Conservation (phyloP, 306 rosid species). For the Trichosanthes truncata region DNA sequence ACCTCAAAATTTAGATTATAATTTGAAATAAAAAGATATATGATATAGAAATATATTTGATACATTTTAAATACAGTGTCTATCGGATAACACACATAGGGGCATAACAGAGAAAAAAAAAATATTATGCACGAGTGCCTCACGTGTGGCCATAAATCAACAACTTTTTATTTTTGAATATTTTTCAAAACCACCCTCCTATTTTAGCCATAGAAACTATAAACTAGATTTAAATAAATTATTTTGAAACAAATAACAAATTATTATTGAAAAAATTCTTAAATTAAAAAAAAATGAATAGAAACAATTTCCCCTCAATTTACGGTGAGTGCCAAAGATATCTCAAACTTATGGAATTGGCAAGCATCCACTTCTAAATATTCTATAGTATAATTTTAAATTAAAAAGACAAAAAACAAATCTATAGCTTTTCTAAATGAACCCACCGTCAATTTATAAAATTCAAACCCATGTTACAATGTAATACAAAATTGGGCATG, state of each 20-base stretch:
- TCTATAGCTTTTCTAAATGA: neutral
- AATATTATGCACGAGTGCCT: no score
- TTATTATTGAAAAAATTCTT: neutral
- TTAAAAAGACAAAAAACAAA: neutral
- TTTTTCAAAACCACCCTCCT: no score
- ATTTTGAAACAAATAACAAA: neutral
- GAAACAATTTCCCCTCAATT: neutral
- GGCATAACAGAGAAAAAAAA: no score
- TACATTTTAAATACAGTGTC: no score
- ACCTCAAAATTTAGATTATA: no score
- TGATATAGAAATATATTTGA: no score
- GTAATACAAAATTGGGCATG: neutral
- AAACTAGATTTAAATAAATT: neutral
- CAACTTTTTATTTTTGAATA: no score
- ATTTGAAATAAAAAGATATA: no score
- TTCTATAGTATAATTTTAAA: neutral
- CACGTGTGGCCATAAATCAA: no score
- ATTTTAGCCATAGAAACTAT: neutral
- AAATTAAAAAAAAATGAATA: neutral
- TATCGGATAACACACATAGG: no score
- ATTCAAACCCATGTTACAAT: neutral
- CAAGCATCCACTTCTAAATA: neutral
- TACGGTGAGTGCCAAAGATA: neutral
- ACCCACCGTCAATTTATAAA: neutral
- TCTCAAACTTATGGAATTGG: neutral